Percentiles rank a stretch among this genome's conserved stretches.
Conservation (phyloP, 1,139 yeast genomes). For the Candida smagusa region DNA sequence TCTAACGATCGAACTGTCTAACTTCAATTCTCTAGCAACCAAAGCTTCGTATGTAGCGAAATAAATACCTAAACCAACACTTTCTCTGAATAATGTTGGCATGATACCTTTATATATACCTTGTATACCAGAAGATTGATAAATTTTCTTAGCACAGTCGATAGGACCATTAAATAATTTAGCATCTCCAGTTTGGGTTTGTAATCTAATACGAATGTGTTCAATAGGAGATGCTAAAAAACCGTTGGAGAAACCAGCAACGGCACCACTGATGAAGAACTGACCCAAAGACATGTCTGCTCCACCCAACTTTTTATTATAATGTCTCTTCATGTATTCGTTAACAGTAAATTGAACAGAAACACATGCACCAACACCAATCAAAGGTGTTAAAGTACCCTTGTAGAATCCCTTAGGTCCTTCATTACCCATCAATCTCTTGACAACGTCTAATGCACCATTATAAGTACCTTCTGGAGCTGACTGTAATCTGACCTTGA, state of each 20-base stretch:
- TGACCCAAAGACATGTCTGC: constrained; percentile 48
- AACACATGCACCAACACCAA: constrained; percentile 93
- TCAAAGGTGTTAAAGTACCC: constrained; percentile 77
- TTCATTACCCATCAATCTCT: constrained; percentile 65
- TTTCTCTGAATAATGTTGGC: constrained; percentile 81
- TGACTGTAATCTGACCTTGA: constrained; percentile 86
- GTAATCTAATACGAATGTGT: constrained; percentile 86
- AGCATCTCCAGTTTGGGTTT: constrained; percentile 64
- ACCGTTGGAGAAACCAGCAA: constrained; percentile 87
- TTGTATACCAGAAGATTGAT: constrained; percentile 47
- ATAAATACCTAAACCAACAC: constrained; percentile 84
- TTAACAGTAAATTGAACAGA: constrained; percentile 81
- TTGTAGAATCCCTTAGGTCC: constrained; percentile 83
- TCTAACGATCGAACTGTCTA: constrained; percentile 40
- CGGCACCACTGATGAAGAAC: constrained; percentile 77
- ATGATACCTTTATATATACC: constrained; percentile 75
- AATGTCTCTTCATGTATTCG: constrained; percentile 85
- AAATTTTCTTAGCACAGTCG: constrained; percentile 66
- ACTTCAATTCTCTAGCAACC: constrained; percentile 57
- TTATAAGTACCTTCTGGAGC: constrained; percentile 74
- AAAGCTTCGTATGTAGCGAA: constrained; percentile 87
- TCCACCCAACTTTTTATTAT: constrained; percentile 41
- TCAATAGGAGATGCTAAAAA: constrained; percentile 89
- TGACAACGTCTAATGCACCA: constrained; percentile 76
- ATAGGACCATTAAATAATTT: constrained; percentile 68